phyloP scores from a whole-genome alignment of 2,329 filamentous ascomycete species.

The Claviceps sp. region DNA sequence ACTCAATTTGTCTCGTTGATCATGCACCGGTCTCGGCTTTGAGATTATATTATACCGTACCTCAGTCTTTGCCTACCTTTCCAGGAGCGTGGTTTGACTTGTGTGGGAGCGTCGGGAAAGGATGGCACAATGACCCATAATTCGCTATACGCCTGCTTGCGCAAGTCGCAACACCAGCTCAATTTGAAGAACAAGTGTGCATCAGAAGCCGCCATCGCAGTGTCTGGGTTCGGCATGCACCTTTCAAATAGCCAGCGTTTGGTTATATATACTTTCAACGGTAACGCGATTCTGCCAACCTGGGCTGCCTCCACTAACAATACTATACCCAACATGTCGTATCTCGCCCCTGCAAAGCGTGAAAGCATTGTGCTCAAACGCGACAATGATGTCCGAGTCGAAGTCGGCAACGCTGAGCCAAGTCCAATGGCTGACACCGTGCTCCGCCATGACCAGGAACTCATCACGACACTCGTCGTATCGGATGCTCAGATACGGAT shows the following conservation, averaged over 20 bases:
- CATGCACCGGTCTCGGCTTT: too few species aligned
- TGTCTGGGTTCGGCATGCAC: too few species aligned
- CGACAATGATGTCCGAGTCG: constrained; percentile 3
- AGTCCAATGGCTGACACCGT: constrained; percentile 3
- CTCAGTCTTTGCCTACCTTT: too few species aligned
- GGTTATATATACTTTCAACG: constrained; percentile 4
- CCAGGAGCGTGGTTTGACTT: too few species aligned
- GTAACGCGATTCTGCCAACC: constrained; percentile 3
- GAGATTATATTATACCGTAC: too few species aligned
- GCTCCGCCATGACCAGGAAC: constrained; percentile 1
- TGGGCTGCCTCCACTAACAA: not conserved
- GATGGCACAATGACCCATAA: too few species aligned
- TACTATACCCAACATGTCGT: not conserved
- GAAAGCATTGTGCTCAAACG: constrained; percentile 4
- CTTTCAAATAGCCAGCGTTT: not conserved
- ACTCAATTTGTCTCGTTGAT: too few species aligned
- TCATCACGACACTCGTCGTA: not conserved
- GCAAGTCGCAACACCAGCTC: too few species aligned
- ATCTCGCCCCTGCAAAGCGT: constrained; percentile 1
- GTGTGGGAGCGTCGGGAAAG: too few species aligned
- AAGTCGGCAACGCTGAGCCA: constrained; percentile 2
- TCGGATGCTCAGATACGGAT: not conserved
- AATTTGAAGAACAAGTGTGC: too few species aligned
- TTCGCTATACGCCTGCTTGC: too few species aligned
- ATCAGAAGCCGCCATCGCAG: too few species aligned